These are phyloP conservation scores for Bipolaris sorokiniana DNA, from an alignment of 2,329 filamentous ascomycete species.

Conservation along the genomic window DNA sequence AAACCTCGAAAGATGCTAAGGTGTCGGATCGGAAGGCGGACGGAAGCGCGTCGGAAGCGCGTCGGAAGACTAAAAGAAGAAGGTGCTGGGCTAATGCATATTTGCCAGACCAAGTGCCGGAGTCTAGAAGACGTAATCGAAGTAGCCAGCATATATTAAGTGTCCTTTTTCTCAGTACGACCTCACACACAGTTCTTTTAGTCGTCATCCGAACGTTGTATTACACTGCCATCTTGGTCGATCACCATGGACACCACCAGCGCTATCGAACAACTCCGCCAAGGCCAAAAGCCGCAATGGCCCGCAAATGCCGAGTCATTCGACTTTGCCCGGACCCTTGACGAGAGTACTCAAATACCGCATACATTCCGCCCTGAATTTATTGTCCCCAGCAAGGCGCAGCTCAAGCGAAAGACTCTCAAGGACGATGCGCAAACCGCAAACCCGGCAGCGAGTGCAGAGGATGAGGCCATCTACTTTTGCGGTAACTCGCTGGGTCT, in stretches of 20 bases:
- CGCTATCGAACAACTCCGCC: slow-evolving; percentile 36
- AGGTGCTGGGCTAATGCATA: slow-evolving; percentile 18
- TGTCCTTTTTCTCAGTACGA: neutral
- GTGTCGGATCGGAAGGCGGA: slow-evolving; percentile 8
- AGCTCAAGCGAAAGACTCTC: slow-evolving; percentile 68
- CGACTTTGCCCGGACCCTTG: slow-evolving; percentile 37
- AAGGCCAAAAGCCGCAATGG: slow-evolving; percentile 39
- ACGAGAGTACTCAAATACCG: slow-evolving; percentile 43
- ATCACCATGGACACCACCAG: slow-evolving; percentile 30
- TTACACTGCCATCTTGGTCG: slow-evolving; percentile 3
- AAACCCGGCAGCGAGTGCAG: slow-evolving; percentile 37
- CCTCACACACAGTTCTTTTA: slow-evolving; percentile 3
- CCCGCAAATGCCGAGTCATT: slow-evolving; percentile 30
- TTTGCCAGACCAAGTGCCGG: slow-evolving; percentile 12
- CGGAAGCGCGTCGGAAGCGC: slow-evolving; percentile 12
- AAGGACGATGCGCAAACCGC: slow-evolving; percentile 41
- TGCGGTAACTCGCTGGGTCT: slow-evolving; percentile 89
- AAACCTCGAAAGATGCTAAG: neutral
- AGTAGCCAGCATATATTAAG: slow-evolving; percentile 13
- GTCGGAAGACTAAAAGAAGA: slow-evolving; percentile 24
- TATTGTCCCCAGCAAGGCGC: slow-evolving; percentile 74
- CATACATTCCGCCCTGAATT: slow-evolving; percentile 67
- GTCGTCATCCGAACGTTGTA: neutral
- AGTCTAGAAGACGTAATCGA: slow-evolving; percentile 19
- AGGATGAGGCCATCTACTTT: slow-evolving; percentile 71